A percentile compares a stretch with the other conserved stretches of the same genome.
These are phyloP conservation scores for Diaporthe caulivora DNA, from an alignment of 2,329 filamentous ascomycete species.

Conservation along the genomic window DNA sequence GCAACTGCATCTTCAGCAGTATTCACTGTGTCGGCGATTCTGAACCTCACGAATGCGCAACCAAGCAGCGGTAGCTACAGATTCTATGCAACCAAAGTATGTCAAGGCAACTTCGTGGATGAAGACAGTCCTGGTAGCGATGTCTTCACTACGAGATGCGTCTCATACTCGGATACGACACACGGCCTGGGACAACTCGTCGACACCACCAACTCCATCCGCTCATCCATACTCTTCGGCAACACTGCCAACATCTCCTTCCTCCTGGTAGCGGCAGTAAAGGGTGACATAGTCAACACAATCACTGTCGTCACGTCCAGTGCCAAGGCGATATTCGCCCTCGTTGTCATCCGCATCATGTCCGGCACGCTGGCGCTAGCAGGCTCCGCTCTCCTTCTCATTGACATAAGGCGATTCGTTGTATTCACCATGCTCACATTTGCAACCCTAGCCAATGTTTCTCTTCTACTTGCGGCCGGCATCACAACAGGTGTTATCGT, in stretches of 20 bases:
- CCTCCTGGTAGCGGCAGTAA: not conserved
- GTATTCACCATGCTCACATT: conserved; percentile 8
- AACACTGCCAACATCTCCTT: not conserved
- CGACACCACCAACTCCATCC: not conserved
- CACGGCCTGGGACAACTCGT: not conserved
- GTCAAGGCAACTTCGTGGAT: not conserved
- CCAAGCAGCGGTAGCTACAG: not conserved
- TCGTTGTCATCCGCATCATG: not conserved
- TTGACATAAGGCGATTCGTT: conserved; percentile 1
- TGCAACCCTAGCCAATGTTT: not conserved
- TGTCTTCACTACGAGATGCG: not conserved
- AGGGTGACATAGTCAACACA: not conserved
- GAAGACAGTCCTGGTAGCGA: not conserved
- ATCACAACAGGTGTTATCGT: not conserved
- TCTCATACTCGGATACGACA: not conserved
- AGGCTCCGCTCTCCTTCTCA: not conserved
- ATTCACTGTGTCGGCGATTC: not conserved
- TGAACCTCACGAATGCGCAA: not conserved
- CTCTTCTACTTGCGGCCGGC: not conserved
- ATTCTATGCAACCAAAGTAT: not conserved
- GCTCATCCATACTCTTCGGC: not conserved
- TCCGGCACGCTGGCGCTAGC: not conserved
- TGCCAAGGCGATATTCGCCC: not conserved
- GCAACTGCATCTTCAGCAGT: not conserved
- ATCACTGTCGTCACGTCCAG: not conserved